Percentiles rank a stretch among this genome's conserved stretches.
phyloP scores from a whole-genome alignment of 78 protist genomes.

The Polysphondylium violaceum region DNA sequence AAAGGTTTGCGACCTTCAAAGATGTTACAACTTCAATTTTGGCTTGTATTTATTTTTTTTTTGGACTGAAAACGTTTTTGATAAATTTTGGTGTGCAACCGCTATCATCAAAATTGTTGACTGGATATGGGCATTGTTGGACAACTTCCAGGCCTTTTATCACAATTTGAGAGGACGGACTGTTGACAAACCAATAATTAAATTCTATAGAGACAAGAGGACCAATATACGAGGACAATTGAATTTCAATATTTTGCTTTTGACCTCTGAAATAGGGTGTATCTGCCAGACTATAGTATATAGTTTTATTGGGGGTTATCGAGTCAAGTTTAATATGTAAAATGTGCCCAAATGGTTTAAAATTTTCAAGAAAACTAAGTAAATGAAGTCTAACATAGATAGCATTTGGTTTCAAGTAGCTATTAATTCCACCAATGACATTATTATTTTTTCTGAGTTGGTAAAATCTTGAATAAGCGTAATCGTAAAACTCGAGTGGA shows the following conservation, averaged over 20 bases:
- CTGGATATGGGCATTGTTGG: neutral
- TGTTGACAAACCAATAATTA: neutral
- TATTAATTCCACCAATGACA: too few relatives aligned
- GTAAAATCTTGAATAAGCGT: neutral
- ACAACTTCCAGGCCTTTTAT: neutral
- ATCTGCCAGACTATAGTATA: too few relatives aligned
- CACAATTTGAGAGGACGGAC: neutral
- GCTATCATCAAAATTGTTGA: neutral
- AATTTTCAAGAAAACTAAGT: neutral
- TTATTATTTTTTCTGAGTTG: neutral
- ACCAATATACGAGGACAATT: neutral
- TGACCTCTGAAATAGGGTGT: neutral
- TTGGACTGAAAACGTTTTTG: too few relatives aligned
- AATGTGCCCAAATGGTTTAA: too few relatives aligned
- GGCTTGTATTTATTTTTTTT: too few relatives aligned
- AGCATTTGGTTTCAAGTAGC: too few relatives aligned
- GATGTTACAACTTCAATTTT: too few relatives aligned
- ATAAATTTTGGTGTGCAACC: slow-evolving; percentile 12
- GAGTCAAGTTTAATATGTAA: too few relatives aligned
- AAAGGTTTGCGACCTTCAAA: too few relatives aligned
- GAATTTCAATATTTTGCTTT: neutral
- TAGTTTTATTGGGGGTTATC: neutral
- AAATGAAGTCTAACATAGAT: too few relatives aligned
- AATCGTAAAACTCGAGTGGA: too few relatives aligned
- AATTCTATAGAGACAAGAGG: neutral